phyloP scores from a whole-genome alignment of 495 filamentous ascomycete species.

The Penicillium nucicola region DNA sequence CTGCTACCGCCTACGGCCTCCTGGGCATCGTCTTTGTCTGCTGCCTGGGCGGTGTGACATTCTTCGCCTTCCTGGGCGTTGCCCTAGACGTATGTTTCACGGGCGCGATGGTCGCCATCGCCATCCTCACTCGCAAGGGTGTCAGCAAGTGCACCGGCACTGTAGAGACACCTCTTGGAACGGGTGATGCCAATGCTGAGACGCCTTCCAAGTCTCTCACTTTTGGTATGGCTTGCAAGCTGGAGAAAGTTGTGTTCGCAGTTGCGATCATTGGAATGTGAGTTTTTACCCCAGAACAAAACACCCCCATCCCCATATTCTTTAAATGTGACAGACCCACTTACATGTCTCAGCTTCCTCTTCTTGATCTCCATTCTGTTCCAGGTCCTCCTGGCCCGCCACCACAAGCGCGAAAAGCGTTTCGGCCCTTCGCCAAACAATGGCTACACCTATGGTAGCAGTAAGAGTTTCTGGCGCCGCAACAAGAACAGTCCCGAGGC shows the following conservation, averaged over 20 bases:
- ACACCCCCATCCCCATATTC: not conserved
- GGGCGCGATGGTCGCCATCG: constrained; percentile 76
- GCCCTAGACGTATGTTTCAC: constrained; percentile 77
- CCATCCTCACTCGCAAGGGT: constrained; percentile 65
- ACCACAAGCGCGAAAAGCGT: constrained; percentile 74
- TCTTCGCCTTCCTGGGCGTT: constrained; percentile 71
- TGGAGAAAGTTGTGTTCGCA: constrained; percentile 71
- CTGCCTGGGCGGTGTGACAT: constrained; percentile 71
- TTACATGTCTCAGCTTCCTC: constrained; percentile 49
- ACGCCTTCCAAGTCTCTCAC: constrained; percentile 25
- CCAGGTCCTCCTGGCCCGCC: constrained; percentile 60
- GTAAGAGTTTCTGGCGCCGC: constrained; percentile 47
- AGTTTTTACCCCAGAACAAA: constrained; percentile 31
- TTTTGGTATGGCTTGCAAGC: constrained; percentile 58
- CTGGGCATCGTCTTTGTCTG: constrained; percentile 70
- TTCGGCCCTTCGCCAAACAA: constrained; percentile 76
- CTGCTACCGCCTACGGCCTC: constrained; percentile 67
- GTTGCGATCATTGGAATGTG: constrained; percentile 77
- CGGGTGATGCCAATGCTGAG: constrained; percentile 48
- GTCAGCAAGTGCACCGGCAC: constrained; percentile 56
- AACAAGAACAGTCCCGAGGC: constrained; percentile 42
- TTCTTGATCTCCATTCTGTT: constrained; percentile 64
- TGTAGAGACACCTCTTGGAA: constrained; percentile 66
- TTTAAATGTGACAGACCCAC: not conserved
- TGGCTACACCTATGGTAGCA: constrained; percentile 70